phyloP scores from a whole-genome alignment of 2,329 filamentous ascomycete genomes.

The Reticulascus tulasneorum region DNA sequence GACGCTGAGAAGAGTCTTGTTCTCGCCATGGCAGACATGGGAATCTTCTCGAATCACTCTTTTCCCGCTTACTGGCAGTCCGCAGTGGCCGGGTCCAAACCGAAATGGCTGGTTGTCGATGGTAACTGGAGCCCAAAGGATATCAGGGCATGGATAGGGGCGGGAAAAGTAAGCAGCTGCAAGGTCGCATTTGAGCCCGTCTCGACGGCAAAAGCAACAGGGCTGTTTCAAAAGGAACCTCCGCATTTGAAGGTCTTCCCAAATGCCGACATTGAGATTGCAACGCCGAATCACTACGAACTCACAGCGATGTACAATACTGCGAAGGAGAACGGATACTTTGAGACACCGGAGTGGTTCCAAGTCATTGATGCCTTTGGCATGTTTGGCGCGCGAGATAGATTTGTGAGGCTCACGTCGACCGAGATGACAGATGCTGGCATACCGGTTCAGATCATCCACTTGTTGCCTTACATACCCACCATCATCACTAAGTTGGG shows the following conservation, averaged over 20 bases:
- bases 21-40: slow-evolving; percentile 96
- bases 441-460: slow-evolving; percentile 76
- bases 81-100: slow-evolving; percentile 51
- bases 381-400: slow-evolving; percentile 64
- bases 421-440: slow-evolving; percentile 69
- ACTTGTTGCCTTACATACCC: slow-evolving; percentile 84
- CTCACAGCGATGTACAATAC: slow-evolving; percentile 72
- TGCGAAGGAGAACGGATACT: slow-evolving; percentile 62
- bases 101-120: slow-evolving; percentile 80
- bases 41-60: slow-evolving; percentile 62
- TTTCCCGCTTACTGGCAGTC: slow-evolving; percentile 57
- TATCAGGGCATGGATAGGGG: slow-evolving; percentile 64
- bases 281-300: slow-evolving; percentile 81
- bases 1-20: slow-evolving; percentile 77
- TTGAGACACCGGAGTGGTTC: slow-evolving; percentile 75
- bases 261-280: slow-evolving; percentile 62
- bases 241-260: slow-evolving; percentile 52
- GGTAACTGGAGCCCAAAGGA: slow-evolving; percentile 74
- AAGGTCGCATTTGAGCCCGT: slow-evolving; percentile 84
- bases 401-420: slow-evolving; percentile 66
- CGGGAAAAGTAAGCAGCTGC: slow-evolving; percentile 51
- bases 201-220: slow-evolving; percentile 71
- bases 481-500: slow-evolving; percentile 84
- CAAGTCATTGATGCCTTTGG: slow-evolving; percentile 72
- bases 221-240: slow-evolving; percentile 54